Conservation (phyloP, 768 basidiomycete species). For the Calocybe gangraenosa region DNA sequence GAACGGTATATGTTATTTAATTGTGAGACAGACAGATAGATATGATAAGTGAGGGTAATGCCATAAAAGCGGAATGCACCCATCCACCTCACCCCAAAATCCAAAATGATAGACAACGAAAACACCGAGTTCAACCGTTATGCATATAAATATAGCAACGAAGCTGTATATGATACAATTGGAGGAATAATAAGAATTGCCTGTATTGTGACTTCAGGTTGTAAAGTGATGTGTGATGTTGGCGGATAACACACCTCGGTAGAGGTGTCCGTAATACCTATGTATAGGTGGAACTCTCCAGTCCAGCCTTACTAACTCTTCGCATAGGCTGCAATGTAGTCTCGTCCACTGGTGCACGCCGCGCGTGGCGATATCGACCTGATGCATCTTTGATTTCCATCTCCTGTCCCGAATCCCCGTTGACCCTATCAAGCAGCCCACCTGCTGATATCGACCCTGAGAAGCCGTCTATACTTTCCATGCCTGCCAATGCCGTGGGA, state of each 20-base stretch:
- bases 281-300: conserved; percentile 60
- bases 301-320: conserved; percentile 90
- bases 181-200: too few species aligned
- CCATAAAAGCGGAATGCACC: background rate
- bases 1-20: conserved; percentile 1
- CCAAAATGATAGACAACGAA: background rate
- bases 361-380: conserved; percentile 84
- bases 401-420: conserved; percentile 74
- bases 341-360: conserved; percentile 85
- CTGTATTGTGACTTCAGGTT: too few species aligned
- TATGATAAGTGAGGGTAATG: conserved; percentile 4
- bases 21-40: conserved; percentile 1
- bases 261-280: conserved; percentile 8
- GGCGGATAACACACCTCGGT: background rate
- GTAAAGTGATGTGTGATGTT: background rate
- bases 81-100: conserved; percentile 4
- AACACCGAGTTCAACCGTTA: too few species aligned
- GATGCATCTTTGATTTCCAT: conserved; percentile 83
- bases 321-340: conserved; percentile 85
- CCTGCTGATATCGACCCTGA: conserved; percentile 33
- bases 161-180: too few species aligned
- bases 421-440: conserved; percentile 35
- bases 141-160: too few species aligned
- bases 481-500: conserved; percentile 30
- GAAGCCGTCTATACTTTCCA: conserved; percentile 22